Conservation (phyloP, 2,329 filamentous ascomycete genomes). For the Talaromyces sp. region DNA sequence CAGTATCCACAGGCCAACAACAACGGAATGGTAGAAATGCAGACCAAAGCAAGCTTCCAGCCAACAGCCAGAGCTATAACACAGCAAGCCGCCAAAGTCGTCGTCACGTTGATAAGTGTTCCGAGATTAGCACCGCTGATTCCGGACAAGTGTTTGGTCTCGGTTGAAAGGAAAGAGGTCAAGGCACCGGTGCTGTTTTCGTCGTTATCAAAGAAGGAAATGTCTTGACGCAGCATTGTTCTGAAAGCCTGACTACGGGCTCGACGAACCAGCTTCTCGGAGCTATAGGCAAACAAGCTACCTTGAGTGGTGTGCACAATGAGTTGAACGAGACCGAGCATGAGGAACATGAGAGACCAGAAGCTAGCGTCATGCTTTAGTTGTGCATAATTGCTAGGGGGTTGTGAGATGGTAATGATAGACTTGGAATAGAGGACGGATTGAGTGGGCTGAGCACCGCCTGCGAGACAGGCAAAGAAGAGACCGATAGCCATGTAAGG, state of each 20-base stretch:
- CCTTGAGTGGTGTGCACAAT: conserved; percentile 67
- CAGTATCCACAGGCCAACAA: conserved; percentile 79
- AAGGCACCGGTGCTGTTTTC: conserved; percentile 86
- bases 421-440: conserved; percentile 86
- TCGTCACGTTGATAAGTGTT: conserved; percentile 73
- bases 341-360: conserved; percentile 84
- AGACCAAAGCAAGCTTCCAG: conserved; percentile 85
- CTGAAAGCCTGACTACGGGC: conserved; percentile 81
- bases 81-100: conserved; percentile 73
- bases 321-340: conserved; percentile 72
- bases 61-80: conserved; percentile 68
- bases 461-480: conserved; percentile 70
- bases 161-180: conserved; percentile 82
- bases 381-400: conserved; percentile 48
- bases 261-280: conserved; percentile 78
- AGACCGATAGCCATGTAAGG: conserved; percentile 69
- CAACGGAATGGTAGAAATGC: conserved; percentile 71
- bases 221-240: conserved; percentile 85
- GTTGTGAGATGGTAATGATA: conserved; percentile 67
- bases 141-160: conserved; percentile 83
- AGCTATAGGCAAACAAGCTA: conserved; percentile 74
- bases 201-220: conserved; percentile 83
- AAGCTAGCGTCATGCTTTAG: conserved; percentile 72
- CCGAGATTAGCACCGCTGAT: conserved; percentile 84
- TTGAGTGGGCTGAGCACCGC: conserved; percentile 72